Conservation (phyloP, 306 rosid genomes). For the Acacia melanoxylon region DNA sequence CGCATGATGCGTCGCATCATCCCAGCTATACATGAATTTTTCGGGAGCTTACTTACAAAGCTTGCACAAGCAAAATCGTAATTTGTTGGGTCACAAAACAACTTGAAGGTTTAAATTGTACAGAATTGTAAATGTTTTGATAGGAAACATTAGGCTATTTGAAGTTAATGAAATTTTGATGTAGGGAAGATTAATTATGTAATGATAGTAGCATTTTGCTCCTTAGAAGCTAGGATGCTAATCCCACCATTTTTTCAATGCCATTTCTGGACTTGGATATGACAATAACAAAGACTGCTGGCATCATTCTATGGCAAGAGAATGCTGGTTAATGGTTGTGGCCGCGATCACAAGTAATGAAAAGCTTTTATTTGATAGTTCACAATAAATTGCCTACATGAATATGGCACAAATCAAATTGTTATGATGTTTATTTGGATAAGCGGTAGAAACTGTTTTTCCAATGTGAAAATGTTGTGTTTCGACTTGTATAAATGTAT, state of each 20-base stretch:
- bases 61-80: conserved; percentile 13
- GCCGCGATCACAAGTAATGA: neutral
- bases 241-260: neutral
- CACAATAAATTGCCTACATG: neutral
- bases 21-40: conserved; percentile 42
- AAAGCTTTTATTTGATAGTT: neutral
- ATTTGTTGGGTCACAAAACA: neutral
- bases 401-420: neutral
- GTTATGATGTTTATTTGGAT: too few species aligned
- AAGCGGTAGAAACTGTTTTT: too few species aligned
- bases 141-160: neutral
- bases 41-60: conserved; percentile 40
- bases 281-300: neutral
- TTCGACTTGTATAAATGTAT: too few species aligned
- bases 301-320: neutral
- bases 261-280: neutral
- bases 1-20: conserved; percentile 33
- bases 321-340: neutral
- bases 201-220: neutral
- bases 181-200: neutral
- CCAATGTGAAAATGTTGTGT: too few species aligned
- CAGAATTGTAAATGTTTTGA: conserved; percentile 24
- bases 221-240: neutral
- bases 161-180: neutral
- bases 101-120: conserved; percentile 27